phyloP scores from a whole-genome alignment of 345 rosid species.

The Lagerstroemia speciosa region DNA sequence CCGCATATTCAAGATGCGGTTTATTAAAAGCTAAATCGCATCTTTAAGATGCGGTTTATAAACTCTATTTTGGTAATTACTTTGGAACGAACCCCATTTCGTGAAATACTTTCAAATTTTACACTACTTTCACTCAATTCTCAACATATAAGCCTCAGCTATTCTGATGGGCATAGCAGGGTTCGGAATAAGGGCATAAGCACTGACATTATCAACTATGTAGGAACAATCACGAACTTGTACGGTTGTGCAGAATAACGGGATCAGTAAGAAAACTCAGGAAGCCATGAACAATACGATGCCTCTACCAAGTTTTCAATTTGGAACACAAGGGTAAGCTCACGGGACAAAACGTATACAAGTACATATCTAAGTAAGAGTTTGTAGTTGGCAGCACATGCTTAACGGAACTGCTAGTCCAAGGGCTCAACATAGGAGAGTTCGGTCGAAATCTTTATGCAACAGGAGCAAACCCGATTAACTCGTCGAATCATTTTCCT shows the following conservation, averaged over 20 bases:
- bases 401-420: background rate
- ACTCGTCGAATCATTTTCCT: no score
- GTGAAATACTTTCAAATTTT: no score
- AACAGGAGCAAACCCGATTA: no score
- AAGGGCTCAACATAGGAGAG: background rate
- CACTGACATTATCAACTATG: background rate
- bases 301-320: background rate
- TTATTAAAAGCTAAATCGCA: no score
- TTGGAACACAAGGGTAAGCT: background rate
- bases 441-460: background rate
- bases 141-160: background rate
- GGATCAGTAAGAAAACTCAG: background rate
- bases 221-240: background rate
- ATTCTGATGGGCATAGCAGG: background rate
- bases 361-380: background rate
- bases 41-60: no score
- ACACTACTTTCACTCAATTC: no score
- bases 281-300: background rate
- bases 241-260: background rate
- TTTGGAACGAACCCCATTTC: no score
- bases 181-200: background rate
- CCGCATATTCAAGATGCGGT: no score
- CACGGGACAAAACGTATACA: background rate
- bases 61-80: no score
- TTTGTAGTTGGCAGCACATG: background rate